Percentiles rank a stretch among this genome's conserved stretches.
Conservation (phyloP, 352 stramenopile species). For the Globisporangium cystogenes region DNA sequence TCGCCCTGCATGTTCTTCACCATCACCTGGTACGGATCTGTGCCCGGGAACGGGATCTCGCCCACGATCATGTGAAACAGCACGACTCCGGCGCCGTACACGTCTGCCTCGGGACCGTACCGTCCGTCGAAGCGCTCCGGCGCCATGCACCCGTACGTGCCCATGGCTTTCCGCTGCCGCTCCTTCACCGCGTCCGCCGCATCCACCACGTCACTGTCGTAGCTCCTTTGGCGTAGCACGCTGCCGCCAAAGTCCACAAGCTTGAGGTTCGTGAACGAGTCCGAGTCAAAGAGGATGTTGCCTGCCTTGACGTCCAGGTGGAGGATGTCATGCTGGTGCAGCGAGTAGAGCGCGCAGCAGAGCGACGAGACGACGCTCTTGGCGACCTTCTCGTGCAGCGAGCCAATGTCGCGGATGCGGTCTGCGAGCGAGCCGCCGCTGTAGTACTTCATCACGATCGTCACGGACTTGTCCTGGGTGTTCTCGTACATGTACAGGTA, state of each 20-base stretch:
- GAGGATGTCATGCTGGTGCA: constrained; percentile 47
- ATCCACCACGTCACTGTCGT: neutral
- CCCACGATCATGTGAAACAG: constrained; percentile 60
- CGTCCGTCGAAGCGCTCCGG: constrained; percentile 50
- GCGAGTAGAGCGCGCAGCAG: constrained; percentile 35
- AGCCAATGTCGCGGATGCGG: constrained; percentile 27
- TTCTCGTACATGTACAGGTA: constrained; percentile 66
- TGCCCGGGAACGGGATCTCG: constrained; percentile 35
- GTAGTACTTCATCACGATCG: constrained; percentile 67
- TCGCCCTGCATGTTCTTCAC: constrained; percentile 58
- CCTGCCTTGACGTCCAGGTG: constrained; percentile 61
- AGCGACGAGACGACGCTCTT: constrained; percentile 36
- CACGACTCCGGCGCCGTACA: constrained; percentile 57
- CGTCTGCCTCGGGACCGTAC: constrained; percentile 42
- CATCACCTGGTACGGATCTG: constrained; percentile 43
- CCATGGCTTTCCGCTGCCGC: constrained; percentile 17
- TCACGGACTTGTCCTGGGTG: constrained; percentile 31
- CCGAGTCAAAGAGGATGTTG: constrained; percentile 60
- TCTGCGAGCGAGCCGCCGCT: constrained; percentile 43
- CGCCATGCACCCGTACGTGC: constrained; percentile 64
- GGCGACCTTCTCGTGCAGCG: constrained; percentile 26
- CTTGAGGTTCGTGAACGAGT: constrained; percentile 48
- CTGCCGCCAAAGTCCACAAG: constrained; percentile 66
- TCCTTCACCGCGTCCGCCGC: constrained; percentile 3
- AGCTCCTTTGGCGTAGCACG: constrained; percentile 4